These are phyloP conservation scores for Epichloe gansuensis DNA, from an alignment of 2,329 filamentous ascomycete species.

Conservation along the genomic window DNA sequence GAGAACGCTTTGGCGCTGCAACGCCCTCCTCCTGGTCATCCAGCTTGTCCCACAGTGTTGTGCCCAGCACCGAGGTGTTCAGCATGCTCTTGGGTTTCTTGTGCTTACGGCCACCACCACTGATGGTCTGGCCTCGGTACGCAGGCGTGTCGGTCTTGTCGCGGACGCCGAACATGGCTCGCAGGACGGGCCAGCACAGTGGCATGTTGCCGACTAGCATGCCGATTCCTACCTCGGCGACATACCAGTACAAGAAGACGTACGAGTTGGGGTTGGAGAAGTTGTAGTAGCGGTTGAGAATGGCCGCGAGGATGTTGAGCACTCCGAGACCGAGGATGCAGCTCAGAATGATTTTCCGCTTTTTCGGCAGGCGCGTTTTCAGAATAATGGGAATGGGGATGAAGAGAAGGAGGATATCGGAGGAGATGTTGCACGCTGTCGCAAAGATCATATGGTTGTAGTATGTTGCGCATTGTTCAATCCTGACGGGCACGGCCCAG, in stretches of 20 bases:
- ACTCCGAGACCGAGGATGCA: conserved; percentile 43
- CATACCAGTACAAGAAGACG: conserved; percentile 47
- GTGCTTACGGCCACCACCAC: conserved; percentile 6
- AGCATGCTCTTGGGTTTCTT: conserved; percentile 7
- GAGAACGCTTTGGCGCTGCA: not conserved
- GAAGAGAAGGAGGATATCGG: conserved; percentile 31
- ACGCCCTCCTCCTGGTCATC: conserved; percentile 14
- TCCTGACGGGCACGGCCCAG: conserved; percentile 34
- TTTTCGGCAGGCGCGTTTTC: conserved; percentile 23
- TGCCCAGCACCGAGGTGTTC: conserved; percentile 10
- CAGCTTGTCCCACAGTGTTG: conserved; percentile 17
- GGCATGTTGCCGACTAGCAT: conserved; percentile 49
- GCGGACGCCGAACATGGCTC: conserved; percentile 23
- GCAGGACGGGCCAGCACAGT: conserved; percentile 44
- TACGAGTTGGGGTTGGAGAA: conserved; percentile 42
- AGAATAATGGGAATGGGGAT: conserved; percentile 33
- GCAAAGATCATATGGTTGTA: conserved; percentile 34
- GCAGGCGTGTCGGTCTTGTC: conserved; percentile 13
- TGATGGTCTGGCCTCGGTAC: conserved; percentile 11
- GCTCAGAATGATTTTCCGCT: conserved; percentile 38
- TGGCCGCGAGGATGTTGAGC: conserved; percentile 42
- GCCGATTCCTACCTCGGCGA: conserved; percentile 45
- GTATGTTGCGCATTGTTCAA: conserved; percentile 31
- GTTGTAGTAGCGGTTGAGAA: conserved; percentile 49
- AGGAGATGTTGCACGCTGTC: conserved; percentile 33